Conservation (phyloP, 768 basidiomycete species). For the Suillus subalutaceus region DNA sequence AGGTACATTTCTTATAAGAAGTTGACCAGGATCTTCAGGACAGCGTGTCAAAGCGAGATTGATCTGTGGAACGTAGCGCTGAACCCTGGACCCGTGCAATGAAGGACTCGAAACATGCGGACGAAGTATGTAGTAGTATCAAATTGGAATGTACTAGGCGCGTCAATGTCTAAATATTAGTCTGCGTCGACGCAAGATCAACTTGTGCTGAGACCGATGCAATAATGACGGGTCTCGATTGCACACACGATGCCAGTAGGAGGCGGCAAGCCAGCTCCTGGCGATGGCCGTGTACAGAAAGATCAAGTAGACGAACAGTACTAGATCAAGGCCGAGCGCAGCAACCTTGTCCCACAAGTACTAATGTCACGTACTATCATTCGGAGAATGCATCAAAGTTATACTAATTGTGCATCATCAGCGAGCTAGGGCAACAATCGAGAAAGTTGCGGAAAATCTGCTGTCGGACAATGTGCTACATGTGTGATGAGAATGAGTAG, state of each 20-base stretch:
- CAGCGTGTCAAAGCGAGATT: slow-evolving; percentile 6
- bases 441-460: no score
- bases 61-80: slow-evolving; percentile 1
- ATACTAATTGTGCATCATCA: no score
- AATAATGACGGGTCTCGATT: neutral
- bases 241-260: neutral
- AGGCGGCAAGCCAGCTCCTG: neutral
- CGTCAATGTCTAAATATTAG: neutral
- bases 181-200: neutral
- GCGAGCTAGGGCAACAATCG: no score
- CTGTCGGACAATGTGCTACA: no score
- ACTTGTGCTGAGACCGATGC: neutral
- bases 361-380: no score
- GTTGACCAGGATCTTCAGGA: neutral
- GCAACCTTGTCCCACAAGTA: no score
- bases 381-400: no score
- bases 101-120: neutral
- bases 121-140: neutral
- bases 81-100: neutral
- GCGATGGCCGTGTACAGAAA: neutral
- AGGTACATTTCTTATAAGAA: neutral
- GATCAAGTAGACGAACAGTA: neutral
- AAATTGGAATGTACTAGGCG: neutral
- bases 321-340: neutral
- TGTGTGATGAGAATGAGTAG: no score